Percentiles rank a stretch among this genome's conserved stretches.
Conservation (phyloP, 2,329 filamentous ascomycete species). For the Aciculosporium take region DNA sequence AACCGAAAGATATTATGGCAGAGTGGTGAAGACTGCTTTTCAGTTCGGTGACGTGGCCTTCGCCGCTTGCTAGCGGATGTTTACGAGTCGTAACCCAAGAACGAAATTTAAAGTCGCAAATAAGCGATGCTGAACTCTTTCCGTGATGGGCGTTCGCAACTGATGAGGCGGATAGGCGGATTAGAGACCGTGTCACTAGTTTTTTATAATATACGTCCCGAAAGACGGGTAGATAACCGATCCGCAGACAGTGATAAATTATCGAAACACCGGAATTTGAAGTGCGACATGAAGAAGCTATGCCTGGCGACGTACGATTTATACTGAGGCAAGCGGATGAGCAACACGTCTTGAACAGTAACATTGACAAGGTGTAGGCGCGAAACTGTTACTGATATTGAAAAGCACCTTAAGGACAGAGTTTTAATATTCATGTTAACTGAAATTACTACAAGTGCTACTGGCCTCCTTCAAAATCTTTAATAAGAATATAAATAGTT, state of each 20-base stretch:
- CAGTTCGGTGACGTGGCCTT: neutral
- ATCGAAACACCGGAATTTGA: neutral
- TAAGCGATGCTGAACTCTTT: neutral
- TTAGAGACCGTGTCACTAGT: neutral
- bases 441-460: no score
- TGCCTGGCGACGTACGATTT: neutral
- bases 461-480: no score
- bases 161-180: neutral
- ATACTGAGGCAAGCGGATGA: neutral
- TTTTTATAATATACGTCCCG: neutral
- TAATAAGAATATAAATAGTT: no score
- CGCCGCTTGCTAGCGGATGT: neutral
- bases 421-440: no score
- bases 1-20: neutral
- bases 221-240: neutral
- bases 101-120: neutral
- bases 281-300: neutral
- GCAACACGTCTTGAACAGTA: conserved; percentile 1
- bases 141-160: neutral
- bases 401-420: no score
- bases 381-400: no score
- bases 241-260: neutral
- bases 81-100: neutral
- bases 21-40: neutral
- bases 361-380: no score